Evolutionary conservation across 2,329 filamentous ascomycete species (phyloP).

Genomic region (Beauveria sp.): DNA sequence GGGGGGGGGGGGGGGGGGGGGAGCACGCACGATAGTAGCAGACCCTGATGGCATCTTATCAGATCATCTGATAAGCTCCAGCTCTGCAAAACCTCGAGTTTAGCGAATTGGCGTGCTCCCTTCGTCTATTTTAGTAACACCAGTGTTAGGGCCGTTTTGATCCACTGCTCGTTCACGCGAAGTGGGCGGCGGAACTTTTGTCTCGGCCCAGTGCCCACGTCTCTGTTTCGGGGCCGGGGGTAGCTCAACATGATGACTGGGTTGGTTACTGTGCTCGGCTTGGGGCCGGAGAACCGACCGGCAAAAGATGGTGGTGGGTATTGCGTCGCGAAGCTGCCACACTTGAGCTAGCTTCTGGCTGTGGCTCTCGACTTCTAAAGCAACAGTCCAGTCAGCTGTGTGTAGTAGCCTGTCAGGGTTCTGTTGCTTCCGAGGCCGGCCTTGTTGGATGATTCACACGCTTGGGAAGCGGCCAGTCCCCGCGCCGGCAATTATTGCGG

Average conservation of each 20-base stretch:
- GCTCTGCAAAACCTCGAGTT: neutral
- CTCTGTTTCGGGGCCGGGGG: neutral
- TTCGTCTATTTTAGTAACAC: neutral
- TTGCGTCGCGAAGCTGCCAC: too few species aligned
- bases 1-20: neutral
- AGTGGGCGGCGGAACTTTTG: constrained; percentile 1
- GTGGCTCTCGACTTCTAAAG: too few species aligned
- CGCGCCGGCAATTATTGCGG: neutral
- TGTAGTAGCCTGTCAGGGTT: too few species aligned
- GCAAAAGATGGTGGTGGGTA: too few species aligned
- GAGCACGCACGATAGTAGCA: neutral
- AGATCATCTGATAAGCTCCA: constrained; percentile 12
- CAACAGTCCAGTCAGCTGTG: too few species aligned
- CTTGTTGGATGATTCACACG: neutral
- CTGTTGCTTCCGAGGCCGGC: neutral
- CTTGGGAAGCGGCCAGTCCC: too few species aligned
- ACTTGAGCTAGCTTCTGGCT: too few species aligned
- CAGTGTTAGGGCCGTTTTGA: neutral
- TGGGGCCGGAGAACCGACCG: too few species aligned
- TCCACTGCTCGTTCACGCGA: neutral
- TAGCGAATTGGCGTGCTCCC: neutral
- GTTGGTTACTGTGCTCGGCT: too few species aligned
- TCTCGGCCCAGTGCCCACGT: neutral
- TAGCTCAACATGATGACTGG: neutral
- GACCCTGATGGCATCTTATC: constrained; percentile 7